Conservation (phyloP, 257 asterid species). For the Euphrasia confusa region DNA sequence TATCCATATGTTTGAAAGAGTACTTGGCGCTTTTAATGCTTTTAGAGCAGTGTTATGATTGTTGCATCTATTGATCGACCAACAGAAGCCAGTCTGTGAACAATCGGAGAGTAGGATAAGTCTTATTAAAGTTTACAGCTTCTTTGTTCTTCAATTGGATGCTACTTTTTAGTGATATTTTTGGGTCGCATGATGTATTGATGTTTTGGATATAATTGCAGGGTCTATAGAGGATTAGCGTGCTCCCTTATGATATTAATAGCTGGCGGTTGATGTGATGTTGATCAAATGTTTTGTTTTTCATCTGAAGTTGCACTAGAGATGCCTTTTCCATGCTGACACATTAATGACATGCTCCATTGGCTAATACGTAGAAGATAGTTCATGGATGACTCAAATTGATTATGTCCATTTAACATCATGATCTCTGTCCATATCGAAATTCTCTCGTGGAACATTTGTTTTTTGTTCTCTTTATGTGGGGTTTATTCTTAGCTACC, state of each 20-base stretch:
- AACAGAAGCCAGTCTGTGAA: slow-evolving; percentile 16
- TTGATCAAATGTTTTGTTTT: slow-evolving; percentile 90
- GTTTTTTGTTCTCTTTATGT: slow-evolving; percentile 28
- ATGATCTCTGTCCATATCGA: slow-evolving; percentile 29
- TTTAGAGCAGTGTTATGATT: slow-evolving; percentile 14
- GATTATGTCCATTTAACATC: slow-evolving; percentile 30
- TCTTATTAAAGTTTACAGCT: slow-evolving; percentile 14
- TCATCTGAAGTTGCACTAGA: slow-evolving; percentile 71
- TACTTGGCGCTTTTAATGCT: slow-evolving; percentile 10
- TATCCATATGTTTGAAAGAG: slow-evolving; percentile 15
- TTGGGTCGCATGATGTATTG: slow-evolving; percentile 58
- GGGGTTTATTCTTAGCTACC: too few species aligned
- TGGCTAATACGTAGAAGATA: slow-evolving; percentile 48
- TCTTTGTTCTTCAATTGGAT: slow-evolving; percentile 18
- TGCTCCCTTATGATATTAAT: slow-evolving; percentile 90
- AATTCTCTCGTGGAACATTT: slow-evolving; percentile 23
- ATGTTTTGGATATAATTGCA: slow-evolving; percentile 98
- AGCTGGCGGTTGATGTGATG: slow-evolving; percentile 99
- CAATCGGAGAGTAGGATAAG: slow-evolving; percentile 22
- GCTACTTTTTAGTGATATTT: slow-evolving; percentile 31
- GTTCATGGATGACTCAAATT: slow-evolving; percentile 33
- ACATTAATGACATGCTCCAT: slow-evolving; percentile 48
- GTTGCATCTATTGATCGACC: slow-evolving; percentile 20
- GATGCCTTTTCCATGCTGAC: slow-evolving; percentile 72
- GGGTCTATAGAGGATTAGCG: slow-evolving; percentile 97